phyloP scores from a whole-genome alignment of 2,329 filamentous ascomycete genomes.

The Ceratocystiopsis minuta region DNA sequence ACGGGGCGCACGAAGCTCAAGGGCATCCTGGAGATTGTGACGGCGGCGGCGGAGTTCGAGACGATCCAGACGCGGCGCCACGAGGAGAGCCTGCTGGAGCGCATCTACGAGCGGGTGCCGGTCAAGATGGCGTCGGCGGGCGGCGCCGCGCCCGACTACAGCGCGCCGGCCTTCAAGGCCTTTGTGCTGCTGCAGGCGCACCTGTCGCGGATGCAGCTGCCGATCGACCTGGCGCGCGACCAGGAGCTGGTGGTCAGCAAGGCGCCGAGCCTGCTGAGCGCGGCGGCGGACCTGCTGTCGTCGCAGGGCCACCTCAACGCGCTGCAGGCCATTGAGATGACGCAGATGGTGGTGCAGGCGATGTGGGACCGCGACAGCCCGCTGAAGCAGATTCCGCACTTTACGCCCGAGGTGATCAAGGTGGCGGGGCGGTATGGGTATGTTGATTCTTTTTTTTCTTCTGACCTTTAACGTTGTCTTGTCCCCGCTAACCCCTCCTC shows the following conservation, averaged over 20 bases:
- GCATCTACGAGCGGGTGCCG: constrained; percentile 85
- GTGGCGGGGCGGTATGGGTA: constrained; percentile 63
- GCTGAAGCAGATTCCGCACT: constrained; percentile 94
- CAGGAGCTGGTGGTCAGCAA: constrained; percentile 77
- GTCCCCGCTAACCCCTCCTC: constrained; percentile 13
- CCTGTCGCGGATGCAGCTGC: constrained; percentile 92
- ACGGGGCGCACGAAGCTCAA: constrained; percentile 84
- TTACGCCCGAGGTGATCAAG: constrained; percentile 66
- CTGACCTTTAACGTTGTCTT: not conserved
- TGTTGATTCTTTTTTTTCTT: constrained; percentile 15
- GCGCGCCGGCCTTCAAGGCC: constrained; percentile 96
- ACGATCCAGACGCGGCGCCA: constrained; percentile 79
- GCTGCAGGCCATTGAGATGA: constrained; percentile 98
- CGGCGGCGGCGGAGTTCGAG: constrained; percentile 92
- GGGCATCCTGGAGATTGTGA: constrained; percentile 90
- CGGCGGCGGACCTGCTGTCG: constrained; percentile 84
- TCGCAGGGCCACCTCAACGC: constrained; percentile 93
- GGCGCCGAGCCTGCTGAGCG: constrained; percentile 72
- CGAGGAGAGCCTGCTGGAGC: constrained; percentile 70
- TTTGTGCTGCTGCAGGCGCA: constrained; percentile 95
- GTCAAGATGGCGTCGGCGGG: constrained; percentile 60
- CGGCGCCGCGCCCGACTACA: constrained; percentile 48
- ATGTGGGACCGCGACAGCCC: constrained; percentile 99
- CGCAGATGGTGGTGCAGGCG: constrained; percentile 94
- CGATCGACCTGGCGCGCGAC: constrained; percentile 88